Percentiles rank a stretch among this genome's conserved stretches.
These are phyloP conservation scores for Amanita rimosa DNA, from an alignment of 768 basidiomycete species.

Conservation along the genomic window DNA sequence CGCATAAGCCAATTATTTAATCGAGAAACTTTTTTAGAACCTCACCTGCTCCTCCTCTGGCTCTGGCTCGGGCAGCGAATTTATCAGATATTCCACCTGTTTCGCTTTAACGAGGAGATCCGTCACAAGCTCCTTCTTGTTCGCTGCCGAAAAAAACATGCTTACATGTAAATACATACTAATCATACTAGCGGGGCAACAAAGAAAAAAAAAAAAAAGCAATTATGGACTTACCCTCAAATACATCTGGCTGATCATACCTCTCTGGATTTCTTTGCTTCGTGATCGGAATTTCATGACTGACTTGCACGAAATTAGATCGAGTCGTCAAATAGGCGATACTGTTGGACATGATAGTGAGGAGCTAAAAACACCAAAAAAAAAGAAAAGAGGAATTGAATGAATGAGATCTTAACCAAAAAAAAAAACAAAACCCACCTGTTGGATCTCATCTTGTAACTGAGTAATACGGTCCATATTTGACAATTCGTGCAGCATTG, in stretches of 20 bases:
- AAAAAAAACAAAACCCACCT: no score
- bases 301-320: constrained; percentile 70
- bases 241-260: constrained; percentile 59
- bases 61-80: constrained; percentile 69
- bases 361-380: no score
- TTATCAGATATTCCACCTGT: constrained; percentile 78
- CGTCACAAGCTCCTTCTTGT: constrained; percentile 72
- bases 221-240: constrained; percentile 50
- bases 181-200: no score
- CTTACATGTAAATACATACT: no score
- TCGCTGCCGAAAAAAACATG: no score
- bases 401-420: no score
- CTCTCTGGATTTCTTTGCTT: constrained; percentile 66
- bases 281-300: constrained; percentile 72
- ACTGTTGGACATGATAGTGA: constrained; percentile 80
- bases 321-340: constrained; percentile 72
- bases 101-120: constrained; percentile 84
- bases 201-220: no score
- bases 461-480: constrained; percentile 96
- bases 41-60: constrained; percentile 65
- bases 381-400: no score
- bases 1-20: no score
- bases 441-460: constrained; percentile 89
- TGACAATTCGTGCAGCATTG: constrained; percentile 86
- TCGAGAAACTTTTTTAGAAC: neutral